Percentiles rank a stretch among this genome's conserved stretches.
Conservation (phyloP, 2,329 filamentous ascomycete genomes). For the Nemania diffusa region DNA sequence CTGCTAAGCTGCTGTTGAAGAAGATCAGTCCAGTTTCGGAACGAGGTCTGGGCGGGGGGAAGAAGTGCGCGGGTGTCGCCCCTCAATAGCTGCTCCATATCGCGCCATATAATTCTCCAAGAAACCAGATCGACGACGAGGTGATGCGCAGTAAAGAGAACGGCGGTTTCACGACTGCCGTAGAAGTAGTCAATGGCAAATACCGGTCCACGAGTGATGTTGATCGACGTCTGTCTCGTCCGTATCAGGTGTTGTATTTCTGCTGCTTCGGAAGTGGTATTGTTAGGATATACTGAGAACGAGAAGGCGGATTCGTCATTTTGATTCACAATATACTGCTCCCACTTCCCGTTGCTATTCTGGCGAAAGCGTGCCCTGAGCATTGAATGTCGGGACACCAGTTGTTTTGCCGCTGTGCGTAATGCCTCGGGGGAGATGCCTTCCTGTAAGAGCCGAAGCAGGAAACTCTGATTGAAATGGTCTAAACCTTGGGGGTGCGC, state of each 20-base stretch:
- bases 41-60: conserved; percentile 1
- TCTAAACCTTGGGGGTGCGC: neutral
- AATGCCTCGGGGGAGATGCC: conserved; percentile 5
- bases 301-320: conserved; percentile 9
- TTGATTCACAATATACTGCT: conserved; percentile 9
- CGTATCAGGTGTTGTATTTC: conserved; percentile 6
- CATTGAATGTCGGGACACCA: conserved; percentile 13
- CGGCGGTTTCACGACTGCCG: neutral
- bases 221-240: neutral
- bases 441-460: conserved; percentile 11
- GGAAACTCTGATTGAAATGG: conserved; percentile 17
- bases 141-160: conserved; percentile 13
- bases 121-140: conserved; percentile 17
- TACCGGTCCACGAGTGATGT: conserved; percentile 5
- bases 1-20: conserved; percentile 5
- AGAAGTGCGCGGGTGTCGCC: conserved; percentile 8
- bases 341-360: conserved; percentile 2
- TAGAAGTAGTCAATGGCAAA: conserved; percentile 13
- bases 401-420: neutral
- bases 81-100: conserved; percentile 4
- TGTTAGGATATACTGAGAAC: conserved; percentile 6
- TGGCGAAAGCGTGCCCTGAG: conserved; percentile 12
- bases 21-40: conserved; percentile 7
- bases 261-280: conserved; percentile 5
- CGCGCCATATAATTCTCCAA: conserved; percentile 16